Conservation (phyloP, 2,329 filamentous ascomycete species). For the Beauveria australis region DNA sequence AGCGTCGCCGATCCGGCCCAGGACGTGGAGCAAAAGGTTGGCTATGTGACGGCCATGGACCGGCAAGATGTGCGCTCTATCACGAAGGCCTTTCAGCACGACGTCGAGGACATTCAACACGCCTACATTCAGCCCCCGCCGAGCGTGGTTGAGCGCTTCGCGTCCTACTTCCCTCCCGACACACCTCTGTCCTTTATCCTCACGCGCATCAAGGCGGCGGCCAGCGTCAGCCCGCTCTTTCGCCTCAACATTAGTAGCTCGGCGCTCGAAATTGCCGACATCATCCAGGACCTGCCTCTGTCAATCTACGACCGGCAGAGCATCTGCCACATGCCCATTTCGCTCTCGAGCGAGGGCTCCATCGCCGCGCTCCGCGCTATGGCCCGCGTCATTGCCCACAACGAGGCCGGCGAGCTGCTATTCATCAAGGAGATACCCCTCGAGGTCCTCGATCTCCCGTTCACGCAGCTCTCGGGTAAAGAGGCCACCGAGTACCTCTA, state of each 20-base stretch:
- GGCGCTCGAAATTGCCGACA: slow-evolving; percentile 59
- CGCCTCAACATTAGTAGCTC: slow-evolving; percentile 53
- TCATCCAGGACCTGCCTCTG: slow-evolving; percentile 65
- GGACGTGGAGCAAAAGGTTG: slow-evolving; percentile 37
- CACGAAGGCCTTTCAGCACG: slow-evolving; percentile 49
- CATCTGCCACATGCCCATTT: slow-evolving; percentile 64
- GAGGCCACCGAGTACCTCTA: slow-evolving; percentile 49
- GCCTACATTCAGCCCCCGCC: slow-evolving; percentile 71
- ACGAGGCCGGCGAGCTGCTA: slow-evolving; percentile 58
- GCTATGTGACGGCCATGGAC: slow-evolving; percentile 74
- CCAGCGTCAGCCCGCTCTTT: slow-evolving; percentile 56
- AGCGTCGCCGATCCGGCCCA: background rate
- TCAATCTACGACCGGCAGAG: slow-evolving; percentile 66
- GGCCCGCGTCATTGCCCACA: slow-evolving; percentile 61
- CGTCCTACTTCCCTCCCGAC: slow-evolving; percentile 69
- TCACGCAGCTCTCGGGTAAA: slow-evolving; percentile 26
- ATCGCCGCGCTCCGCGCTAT: slow-evolving; percentile 50
- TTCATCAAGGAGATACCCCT: slow-evolving; percentile 64
- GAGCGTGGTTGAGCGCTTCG: slow-evolving; percentile 64
- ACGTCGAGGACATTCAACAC: slow-evolving; percentile 57
- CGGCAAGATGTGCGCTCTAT: slow-evolving; percentile 58
- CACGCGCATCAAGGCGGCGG: slow-evolving; percentile 63
- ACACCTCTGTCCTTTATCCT: slow-evolving; percentile 82
- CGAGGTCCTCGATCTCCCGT: slow-evolving; percentile 62
- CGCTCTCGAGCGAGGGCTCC: slow-evolving; percentile 42